Percentiles rank a stretch among this genome's conserved stretches.
Evolutionary conservation across 148 eudicot genomes (phyloP).

Genomic region (Rhododendron griersonianum): DNA sequence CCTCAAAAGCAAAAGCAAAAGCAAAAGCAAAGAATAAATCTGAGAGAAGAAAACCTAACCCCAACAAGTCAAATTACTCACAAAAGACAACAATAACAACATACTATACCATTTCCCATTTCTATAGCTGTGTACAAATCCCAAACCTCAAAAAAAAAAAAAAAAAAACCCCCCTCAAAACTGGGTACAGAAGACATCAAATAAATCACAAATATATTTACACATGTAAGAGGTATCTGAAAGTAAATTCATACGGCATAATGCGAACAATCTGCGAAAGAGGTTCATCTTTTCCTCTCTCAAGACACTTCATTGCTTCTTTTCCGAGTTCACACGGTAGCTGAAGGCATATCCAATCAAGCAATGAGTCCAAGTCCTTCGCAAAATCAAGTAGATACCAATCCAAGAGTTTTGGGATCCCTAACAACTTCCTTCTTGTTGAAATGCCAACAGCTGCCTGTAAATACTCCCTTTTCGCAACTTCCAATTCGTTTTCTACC

Average conservation of each 20-base stretch:
- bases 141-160: constrained; percentile 2
- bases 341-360: constrained; percentile 91
- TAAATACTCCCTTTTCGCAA: constrained; percentile 73
- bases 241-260: constrained; percentile 73
- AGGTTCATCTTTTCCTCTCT: constrained; percentile 30
- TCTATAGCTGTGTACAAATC: constrained; percentile 23
- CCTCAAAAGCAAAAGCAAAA: not conserved
- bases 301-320: constrained; percentile 44
- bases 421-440: constrained; percentile 35
- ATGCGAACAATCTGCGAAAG: constrained; percentile 46
- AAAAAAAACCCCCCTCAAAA: not conserved
- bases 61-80: constrained; percentile 8
- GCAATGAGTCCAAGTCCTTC: constrained; percentile 66
- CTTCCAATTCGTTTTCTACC: constrained; percentile 73
- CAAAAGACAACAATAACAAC: constrained; percentile 13
- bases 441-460: constrained; percentile 78
- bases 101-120: not conserved
- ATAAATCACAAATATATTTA: constrained; percentile 4
- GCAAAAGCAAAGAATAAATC: not conserved
- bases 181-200: not conserved
- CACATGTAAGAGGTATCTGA: constrained; percentile 71
- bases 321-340: constrained; percentile 60
- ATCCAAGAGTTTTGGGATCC: constrained; percentile 74
- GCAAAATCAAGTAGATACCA: constrained; percentile 88
- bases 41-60: not conserved